These are phyloP conservation scores for Phialophora macrospora DNA, from an alignment of 2,329 filamentous ascomycete species.

Conservation along the genomic window DNA sequence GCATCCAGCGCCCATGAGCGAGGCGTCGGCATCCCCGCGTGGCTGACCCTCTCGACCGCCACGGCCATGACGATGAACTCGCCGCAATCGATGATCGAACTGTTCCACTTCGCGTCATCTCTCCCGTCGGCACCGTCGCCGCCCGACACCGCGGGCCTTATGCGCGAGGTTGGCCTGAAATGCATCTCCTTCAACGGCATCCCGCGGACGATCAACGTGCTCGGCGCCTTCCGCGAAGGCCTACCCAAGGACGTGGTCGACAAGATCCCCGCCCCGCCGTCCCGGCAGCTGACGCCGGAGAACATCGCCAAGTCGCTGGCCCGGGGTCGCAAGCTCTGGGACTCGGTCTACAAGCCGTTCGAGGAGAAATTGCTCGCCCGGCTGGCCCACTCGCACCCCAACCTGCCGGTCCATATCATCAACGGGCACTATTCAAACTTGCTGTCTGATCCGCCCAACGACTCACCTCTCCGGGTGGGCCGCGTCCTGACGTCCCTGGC, in stretches of 20 bases:
- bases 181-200: constrained; percentile 61
- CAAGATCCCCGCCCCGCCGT: constrained; percentile 61
- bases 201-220: constrained; percentile 80
- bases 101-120: constrained; percentile 64
- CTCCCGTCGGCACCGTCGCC: constrained; percentile 43
- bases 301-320: constrained; percentile 61
- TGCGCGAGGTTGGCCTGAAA: constrained; percentile 54
- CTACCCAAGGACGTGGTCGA: constrained; percentile 63
- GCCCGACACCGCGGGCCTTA: constrained; percentile 46
- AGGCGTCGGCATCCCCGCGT: constrained; percentile 67
- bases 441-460: constrained; percentile 68
- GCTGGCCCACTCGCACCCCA: constrained; percentile 76
- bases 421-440: constrained; percentile 74
- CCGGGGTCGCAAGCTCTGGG: constrained; percentile 72
- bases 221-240: constrained; percentile 70
- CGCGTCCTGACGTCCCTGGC: constrained; percentile 73
- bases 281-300: constrained; percentile 57
- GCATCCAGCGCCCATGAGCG: constrained; percentile 66
- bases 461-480: constrained; percentile 63
- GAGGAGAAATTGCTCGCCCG: constrained; percentile 72
- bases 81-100: constrained; percentile 63
- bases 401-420: constrained; percentile 80
- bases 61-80: constrained; percentile 87
- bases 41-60: constrained; percentile 74
- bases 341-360: constrained; percentile 76